Percentiles rank a stretch among this genome's conserved stretches.
Conservation (phyloP, 2,329 filamentous ascomycete species). For the Aspergillus calidoustus region DNA sequence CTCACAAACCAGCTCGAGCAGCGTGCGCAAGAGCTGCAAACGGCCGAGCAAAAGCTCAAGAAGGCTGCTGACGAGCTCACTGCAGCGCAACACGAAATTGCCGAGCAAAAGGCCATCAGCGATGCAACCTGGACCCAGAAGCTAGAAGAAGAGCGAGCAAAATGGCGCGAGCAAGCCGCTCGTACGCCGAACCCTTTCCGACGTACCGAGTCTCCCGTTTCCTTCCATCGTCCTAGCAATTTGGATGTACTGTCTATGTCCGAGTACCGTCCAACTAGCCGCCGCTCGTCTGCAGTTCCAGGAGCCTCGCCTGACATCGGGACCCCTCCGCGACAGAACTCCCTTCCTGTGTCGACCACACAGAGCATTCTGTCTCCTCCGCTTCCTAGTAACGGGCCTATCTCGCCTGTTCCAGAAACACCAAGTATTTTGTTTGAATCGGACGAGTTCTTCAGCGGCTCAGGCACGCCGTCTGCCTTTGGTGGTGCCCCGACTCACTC, state of each 20-base stretch:
- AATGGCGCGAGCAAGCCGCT: slow-evolving; percentile 58
- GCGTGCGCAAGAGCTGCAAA: slow-evolving; percentile 64
- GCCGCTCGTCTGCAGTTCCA: slow-evolving; percentile 46
- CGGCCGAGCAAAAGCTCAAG: slow-evolving; percentile 45
- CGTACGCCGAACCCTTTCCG: slow-evolving; percentile 41
- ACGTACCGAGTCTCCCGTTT: slow-evolving; percentile 47
- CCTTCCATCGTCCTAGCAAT: slow-evolving; percentile 44
- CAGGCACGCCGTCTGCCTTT: slow-evolving; percentile 43
- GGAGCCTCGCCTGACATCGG: slow-evolving; percentile 41
- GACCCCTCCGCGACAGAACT: slow-evolving; percentile 53
- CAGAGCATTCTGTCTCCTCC: slow-evolving; percentile 36
- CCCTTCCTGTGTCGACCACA: slow-evolving; percentile 39
- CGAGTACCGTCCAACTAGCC: slow-evolving; percentile 45
- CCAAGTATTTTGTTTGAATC: slow-evolving; percentile 52
- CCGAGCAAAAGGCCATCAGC: slow-evolving; percentile 62
- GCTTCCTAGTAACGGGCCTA: slow-evolving; percentile 28
- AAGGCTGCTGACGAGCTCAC: slow-evolving; percentile 65
- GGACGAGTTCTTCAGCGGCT: slow-evolving; percentile 50
- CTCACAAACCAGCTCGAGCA: slow-evolving; percentile 63
- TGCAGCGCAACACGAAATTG: slow-evolving; percentile 60
- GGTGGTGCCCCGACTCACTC: slow-evolving; percentile 43
- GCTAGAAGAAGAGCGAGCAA: slow-evolving; percentile 67
- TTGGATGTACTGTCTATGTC: slow-evolving; percentile 44
- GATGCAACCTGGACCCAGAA: slow-evolving; percentile 62
- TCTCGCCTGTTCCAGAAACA: slow-evolving; percentile 33